Conservation (phyloP, 306 rosid genomes). For the Quercus engelmannii region DNA sequence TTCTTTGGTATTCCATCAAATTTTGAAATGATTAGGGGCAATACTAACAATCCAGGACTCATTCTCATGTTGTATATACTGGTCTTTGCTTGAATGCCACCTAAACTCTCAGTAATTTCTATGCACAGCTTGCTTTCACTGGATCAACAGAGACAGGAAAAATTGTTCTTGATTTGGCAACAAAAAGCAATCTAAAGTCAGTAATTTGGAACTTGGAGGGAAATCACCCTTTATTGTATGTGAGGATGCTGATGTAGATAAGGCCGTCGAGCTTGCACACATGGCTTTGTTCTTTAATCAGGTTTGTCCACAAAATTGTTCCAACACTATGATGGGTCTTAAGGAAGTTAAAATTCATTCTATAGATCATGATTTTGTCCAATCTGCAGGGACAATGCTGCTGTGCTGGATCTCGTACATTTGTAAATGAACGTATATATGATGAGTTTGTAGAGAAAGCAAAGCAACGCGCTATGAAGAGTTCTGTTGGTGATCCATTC, state of each 20-base stretch:
- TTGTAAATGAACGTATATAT: conserved; percentile 69
- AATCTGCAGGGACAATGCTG: conserved; percentile 89
- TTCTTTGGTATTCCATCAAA: neutral
- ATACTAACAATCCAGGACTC: neutral
- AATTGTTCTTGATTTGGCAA: conserved; percentile 63
- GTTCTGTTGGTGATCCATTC: conserved; percentile 86
- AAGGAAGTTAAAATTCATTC: neutral
- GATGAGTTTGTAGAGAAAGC: conserved; percentile 88
- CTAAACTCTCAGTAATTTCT: conserved; percentile 8
- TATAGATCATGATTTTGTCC: conserved; percentile 10
- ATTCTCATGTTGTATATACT: neutral
- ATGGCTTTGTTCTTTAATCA: conserved; percentile 86
- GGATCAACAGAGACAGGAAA: conserved; percentile 88
- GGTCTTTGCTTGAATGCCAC: neutral
- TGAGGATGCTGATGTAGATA: conserved; percentile 86
- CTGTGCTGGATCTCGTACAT: conserved; percentile 92
- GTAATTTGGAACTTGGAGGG: conserved; percentile 91
- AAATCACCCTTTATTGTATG: conserved; percentile 93
- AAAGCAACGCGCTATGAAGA: conserved; percentile 64
- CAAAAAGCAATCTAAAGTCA: conserved; percentile 80
- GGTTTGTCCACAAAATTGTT: conserved; percentile 30
- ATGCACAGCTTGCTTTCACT: conserved; percentile 83
- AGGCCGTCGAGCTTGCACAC: conserved; percentile 84
- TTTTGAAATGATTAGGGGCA: neutral
- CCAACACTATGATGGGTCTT: neutral